Evolutionary conservation across 768 basidiomycete species (phyloP).

Genomic region (Russula griseocarnosa): DNA sequence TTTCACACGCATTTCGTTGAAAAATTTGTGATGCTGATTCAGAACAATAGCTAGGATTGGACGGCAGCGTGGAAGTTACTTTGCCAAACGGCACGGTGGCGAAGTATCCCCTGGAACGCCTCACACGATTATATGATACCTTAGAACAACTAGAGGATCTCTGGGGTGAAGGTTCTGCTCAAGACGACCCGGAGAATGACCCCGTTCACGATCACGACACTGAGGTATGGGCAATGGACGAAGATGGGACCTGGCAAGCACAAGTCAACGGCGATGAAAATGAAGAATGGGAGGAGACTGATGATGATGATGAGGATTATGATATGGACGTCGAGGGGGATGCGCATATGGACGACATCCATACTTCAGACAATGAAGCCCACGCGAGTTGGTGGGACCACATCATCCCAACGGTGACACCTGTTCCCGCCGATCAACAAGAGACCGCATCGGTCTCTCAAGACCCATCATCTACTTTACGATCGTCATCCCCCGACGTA

Average conservation of each 20-base stretch:
- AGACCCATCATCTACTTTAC: slow-evolving; percentile 25
- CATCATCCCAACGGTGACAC: slow-evolving; percentile 19
- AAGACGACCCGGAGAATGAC: slow-evolving; percentile 35
- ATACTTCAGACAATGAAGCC: slow-evolving; percentile 11
- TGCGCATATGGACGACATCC: slow-evolving; percentile 29
- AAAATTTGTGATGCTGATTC: slow-evolving; percentile 13
- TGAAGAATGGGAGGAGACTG: slow-evolving; percentile 37
- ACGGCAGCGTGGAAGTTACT: slow-evolving; percentile 70
- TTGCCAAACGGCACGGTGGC: slow-evolving; percentile 54
- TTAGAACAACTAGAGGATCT: slow-evolving; percentile 72
- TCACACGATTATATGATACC: slow-evolving; percentile 77
- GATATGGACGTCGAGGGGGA: slow-evolving; percentile 40
- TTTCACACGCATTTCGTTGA: slow-evolving; percentile 11
- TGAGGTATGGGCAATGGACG: slow-evolving; percentile 42
- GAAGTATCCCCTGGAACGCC: slow-evolving; percentile 57
- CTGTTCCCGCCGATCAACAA: slow-evolving; percentile 11
- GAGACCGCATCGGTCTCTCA: slow-evolving; percentile 26
- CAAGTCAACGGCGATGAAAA: slow-evolving; percentile 31
- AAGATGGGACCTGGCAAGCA: slow-evolving; percentile 38
- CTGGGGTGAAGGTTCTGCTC: slow-evolving; percentile 48
- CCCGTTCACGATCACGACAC: slow-evolving; percentile 41
- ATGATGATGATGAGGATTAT: slow-evolving; percentile 36
- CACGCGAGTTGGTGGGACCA: slow-evolving; percentile 27
- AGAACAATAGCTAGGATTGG: slow-evolving; percentile 55
- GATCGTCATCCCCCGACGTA: slow-evolving; percentile 32